Evolutionary conservation across 768 basidiomycete species (phyloP), one percentile per base, ranked within the genome.

Genomic region (Calvatia gigantea): DNA sequence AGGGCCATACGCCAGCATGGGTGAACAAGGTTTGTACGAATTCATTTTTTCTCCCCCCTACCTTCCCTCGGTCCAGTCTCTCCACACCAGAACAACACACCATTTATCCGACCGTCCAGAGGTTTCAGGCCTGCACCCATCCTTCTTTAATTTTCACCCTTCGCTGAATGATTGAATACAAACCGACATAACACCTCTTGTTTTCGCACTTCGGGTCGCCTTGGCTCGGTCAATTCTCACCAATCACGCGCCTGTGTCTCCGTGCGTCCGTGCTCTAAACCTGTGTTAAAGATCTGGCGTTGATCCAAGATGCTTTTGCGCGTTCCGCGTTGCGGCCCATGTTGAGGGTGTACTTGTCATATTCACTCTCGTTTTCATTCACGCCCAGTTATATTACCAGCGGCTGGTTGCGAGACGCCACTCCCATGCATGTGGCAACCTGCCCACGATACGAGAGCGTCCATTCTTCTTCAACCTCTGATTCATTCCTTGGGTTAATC

Each of bases 1-100:
- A 89, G 65, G 94, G 94, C 4, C 94, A 98, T 68, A 73, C 79
- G 1, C 94, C 96, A 5, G 81, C 86, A 4, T 99, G 96, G 97
- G 81, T 82, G 12, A 71, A 80, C 57, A 82, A 90, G 70, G 92
- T 91, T 56, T 28, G 48, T 56, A 49, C 46, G 54, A 56, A 42
- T 43, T 12, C 42, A 14, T 61, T 59, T 71, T 61, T 60, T 46
- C 43, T 28, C n/a, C 23, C 21, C 28, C 35, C 59, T 49, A n/a
- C 33, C 41, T 43, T 39, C 57, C 57, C 47, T 51, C 51, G 51
- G 37, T 21, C 58, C 47, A 27, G 12, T 19, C 25, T 53, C 25
- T 39, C 23, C 27, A 7, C n/a, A n/a, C n/a, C n/a, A n/a, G n/a
- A n/a, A n/a, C n/a, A n/a, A n/a, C n/a, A n/a, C n/a, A n/a, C n/a